Conservation (phyloP, 1,284 basidiomycete species). For the Ganoderma multipileum region DNA sequence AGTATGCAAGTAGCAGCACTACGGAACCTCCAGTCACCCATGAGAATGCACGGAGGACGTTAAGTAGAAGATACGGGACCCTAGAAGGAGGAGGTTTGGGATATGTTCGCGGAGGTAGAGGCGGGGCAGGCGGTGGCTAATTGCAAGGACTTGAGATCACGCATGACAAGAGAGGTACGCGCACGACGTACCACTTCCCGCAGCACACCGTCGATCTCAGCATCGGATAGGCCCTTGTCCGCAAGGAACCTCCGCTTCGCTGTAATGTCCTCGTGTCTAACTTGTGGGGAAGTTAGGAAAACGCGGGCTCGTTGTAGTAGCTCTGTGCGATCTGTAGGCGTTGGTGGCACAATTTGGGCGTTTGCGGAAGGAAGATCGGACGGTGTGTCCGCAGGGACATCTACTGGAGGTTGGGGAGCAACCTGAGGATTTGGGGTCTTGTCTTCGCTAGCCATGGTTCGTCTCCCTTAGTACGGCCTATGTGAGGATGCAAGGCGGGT, state of each 20-base stretch:
- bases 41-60: slow-evolving; percentile 52
- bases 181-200: slow-evolving; percentile 56
- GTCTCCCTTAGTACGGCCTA: neutral
- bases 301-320: slow-evolving; percentile 65
- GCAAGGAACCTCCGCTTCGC: slow-evolving; percentile 70
- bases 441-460: slow-evolving; percentile 27
- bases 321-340: slow-evolving; percentile 39
- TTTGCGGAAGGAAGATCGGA: slow-evolving; percentile 16
- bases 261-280: slow-evolving; percentile 59
- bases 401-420: neutral
- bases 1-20: slow-evolving; percentile 64
- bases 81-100: slow-evolving; percentile 74
- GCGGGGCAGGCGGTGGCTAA: slow-evolving; percentile 60
- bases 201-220: slow-evolving; percentile 68
- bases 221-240: slow-evolving; percentile 72
- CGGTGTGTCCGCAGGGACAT: slow-evolving; percentile 14
- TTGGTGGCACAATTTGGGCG: neutral
- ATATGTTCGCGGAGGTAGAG: slow-evolving; percentile 73
- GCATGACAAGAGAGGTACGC: slow-evolving; percentile 12
- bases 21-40: slow-evolving; percentile 74
- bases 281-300: slow-evolving; percentile 71
- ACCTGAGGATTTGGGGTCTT: neutral
- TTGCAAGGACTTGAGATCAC: slow-evolving; percentile 18
- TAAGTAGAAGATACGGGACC: slow-evolving; percentile 67
- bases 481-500: too few species aligned